A percentile compares a stretch with the other conserved stretches of the same genome.
These are phyloP conservation scores for Psilocybe tampanensis DNA, from an alignment of 768 basidiomycete genomes.

Conservation along the genomic window DNA sequence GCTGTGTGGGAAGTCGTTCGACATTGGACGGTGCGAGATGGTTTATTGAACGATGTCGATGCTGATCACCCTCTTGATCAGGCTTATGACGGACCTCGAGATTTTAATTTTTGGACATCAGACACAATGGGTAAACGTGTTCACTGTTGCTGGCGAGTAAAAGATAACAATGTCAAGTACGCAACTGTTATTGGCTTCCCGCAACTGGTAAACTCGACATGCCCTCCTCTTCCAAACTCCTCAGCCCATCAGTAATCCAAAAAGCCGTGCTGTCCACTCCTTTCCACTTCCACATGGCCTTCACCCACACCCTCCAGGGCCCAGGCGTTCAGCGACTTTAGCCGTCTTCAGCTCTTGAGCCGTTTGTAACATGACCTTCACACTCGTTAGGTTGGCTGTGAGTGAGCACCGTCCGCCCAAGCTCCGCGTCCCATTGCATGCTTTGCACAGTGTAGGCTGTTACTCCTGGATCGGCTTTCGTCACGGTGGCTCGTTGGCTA, in stretches of 20 bases:
- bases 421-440: slow-evolving; percentile 65
- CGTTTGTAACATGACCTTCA: slow-evolving; percentile 70
- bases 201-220: slow-evolving; percentile 17
- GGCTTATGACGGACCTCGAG: too few species aligned
- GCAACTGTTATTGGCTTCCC: too few species aligned
- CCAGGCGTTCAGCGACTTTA: slow-evolving; percentile 33
- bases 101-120: too few species aligned
- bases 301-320: slow-evolving; percentile 27
- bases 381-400: slow-evolving; percentile 81
- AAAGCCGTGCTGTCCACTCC: slow-evolving; percentile 42
- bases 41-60: too few species aligned
- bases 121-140: too few species aligned
- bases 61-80: too few species aligned
- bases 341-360: slow-evolving; percentile 61
- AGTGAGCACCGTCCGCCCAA: slow-evolving; percentile 87
- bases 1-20: too few species aligned
- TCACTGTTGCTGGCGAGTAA: too few species aligned
- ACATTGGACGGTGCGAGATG: too few species aligned
- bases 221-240: slow-evolving; percentile 76
- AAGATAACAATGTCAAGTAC: too few species aligned
- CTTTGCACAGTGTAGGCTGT: slow-evolving; percentile 81
- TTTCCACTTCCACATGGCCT: slow-evolving; percentile 13
- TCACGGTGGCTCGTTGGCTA: slow-evolving; percentile 4
- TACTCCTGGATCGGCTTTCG: slow-evolving; percentile 56
- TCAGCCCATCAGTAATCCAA: slow-evolving; percentile 81